phyloP scores from a whole-genome alignment of 352 stramenopile genomes.

The Pythium oligandrum region DNA sequence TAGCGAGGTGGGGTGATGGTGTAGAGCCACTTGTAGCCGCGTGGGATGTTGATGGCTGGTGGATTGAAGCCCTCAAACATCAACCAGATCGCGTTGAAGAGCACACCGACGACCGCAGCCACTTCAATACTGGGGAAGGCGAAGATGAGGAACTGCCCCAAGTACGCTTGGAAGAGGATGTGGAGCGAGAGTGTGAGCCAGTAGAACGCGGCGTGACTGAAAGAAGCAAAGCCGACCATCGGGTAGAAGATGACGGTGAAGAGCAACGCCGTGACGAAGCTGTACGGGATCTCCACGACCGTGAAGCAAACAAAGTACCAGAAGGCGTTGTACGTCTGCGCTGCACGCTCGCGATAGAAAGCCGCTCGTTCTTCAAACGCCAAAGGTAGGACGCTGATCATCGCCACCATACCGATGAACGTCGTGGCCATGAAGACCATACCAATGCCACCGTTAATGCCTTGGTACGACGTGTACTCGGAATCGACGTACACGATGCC shows the following conservation, averaged over 20 bases:
- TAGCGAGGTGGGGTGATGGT: constrained; percentile 28
- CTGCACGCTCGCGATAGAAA: constrained; percentile 84
- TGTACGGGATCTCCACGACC: constrained; percentile 60
- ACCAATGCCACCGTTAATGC: constrained; percentile 56
- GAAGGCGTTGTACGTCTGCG: constrained; percentile 70
- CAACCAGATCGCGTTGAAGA: constrained; percentile 19
- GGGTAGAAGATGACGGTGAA: constrained; percentile 33
- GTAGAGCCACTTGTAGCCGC: constrained; percentile 43
- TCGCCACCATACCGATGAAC: constrained; percentile 79
- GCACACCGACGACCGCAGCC: constrained; percentile 14
- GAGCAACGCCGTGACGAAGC: constrained; percentile 11
- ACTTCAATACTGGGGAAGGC: constrained; percentile 13
- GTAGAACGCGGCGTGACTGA: constrained; percentile 10
- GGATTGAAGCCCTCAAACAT: constrained; percentile 26
- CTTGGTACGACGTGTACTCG: constrained; percentile 46
- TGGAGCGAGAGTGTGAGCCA: constrained; percentile 21
- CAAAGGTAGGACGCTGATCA: constrained; percentile 72
- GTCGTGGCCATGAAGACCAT: constrained; percentile 84
- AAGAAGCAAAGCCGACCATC: constrained; percentile 24
- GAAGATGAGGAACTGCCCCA: constrained; percentile 19
- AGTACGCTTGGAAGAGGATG: constrained; percentile 21
- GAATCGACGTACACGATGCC: constrained; percentile 53
- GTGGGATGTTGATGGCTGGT: constrained; percentile 20
- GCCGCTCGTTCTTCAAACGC: constrained; percentile 82
- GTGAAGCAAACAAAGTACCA: constrained; percentile 58